Evolutionary conservation across 2,329 filamentous ascomycete species (phyloP), one percentile per base, ranked within the genome.

Genomic region (Claviceps capensis): DNA sequence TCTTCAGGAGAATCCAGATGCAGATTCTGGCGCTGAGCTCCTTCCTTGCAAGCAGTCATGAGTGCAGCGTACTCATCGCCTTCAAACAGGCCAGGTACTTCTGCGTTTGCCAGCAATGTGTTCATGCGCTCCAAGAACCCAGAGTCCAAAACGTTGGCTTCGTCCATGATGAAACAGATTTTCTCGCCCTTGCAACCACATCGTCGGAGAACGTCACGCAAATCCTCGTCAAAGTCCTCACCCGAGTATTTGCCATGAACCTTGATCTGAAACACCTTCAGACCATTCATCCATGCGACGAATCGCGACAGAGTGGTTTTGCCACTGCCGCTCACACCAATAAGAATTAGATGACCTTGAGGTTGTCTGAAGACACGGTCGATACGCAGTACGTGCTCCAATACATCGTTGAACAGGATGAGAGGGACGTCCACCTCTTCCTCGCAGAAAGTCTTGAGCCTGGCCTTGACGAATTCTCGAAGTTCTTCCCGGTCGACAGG

Each of bases 141-240:
- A 44, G 93, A 98, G 68, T 99, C 93, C 30, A 99, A 78, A 38
- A 99, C 93, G 62, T 99, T 99, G 9, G 91, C 86, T 72, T 99
- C 93, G 65, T 99, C 93, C 90, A 99, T 97, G 73, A 99, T 96
- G 75, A 99, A 99, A 72, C 94, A 98, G 48, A 99, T 95, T 75
- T 97, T 97, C 67, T 99, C 93, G 38, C 93, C 93, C 74, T 96
- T 96, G 74, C 91, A 97, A 56, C 93, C 93, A 60, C 88, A 94
- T 53, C 93, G 82, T 46, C 93, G 85, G 42, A 99, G 80, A 8
- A 99, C 93, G 64, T 90, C 91, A 58, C 94, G 82, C 38, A 99
- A 74, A 67, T 99, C 93, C 53, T 99, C 94, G 64, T 99, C 93
- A 64, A 99, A 99, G 70, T 99, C 93, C 65, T 97, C 93, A 1